Evolutionary conservation across 345 rosid species (phyloP).

Genomic region (Draba incana): DNA sequence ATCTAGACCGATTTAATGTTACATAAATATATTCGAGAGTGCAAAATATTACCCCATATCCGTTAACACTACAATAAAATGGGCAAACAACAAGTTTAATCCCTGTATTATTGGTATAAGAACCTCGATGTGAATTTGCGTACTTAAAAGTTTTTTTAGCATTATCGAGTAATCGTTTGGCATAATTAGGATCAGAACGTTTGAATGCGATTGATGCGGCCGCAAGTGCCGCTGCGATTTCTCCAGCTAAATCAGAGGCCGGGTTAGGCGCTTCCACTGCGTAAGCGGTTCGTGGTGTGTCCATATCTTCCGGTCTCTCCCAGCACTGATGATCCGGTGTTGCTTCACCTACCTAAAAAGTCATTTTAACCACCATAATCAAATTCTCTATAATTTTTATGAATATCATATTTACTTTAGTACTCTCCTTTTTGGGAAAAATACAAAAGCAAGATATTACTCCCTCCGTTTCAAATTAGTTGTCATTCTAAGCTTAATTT

Average conservation of each 20-base stretch:
- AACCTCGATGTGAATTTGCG: conserved; percentile 64
- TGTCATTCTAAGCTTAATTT: no score
- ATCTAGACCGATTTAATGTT: neutral
- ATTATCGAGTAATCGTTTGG: conserved; percentile 48
- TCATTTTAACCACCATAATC: neutral
- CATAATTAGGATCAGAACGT: conserved; percentile 41
- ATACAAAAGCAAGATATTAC: no score
- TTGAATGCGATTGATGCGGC: conserved; percentile 74
- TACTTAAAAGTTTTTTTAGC: conserved; percentile 70
- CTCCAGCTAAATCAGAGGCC: conserved; percentile 80
- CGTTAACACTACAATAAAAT: conserved; percentile 67
- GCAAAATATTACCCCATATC: conserved; percentile 53
- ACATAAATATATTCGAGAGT: neutral
- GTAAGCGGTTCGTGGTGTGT: conserved; percentile 75
- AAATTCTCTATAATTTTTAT: no score
- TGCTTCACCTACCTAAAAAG: conserved; percentile 58
- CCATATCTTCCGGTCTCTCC: conserved; percentile 97
- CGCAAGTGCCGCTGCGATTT: conserved; percentile 81
- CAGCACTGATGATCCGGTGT: conserved; percentile 67
- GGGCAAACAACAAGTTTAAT: conserved; percentile 63
- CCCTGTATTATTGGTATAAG: conserved; percentile 46
- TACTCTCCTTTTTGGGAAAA: neutral
- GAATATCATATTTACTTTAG: no score
- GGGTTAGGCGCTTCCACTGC: conserved; percentile 53
- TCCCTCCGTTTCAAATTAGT: no score